A percentile compares a stretch with the other conserved stretches of the same genome.
Evolutionary conservation across 106 monocot genomes (phyloP).

Genomic region (Dendrobium nobile): DNA sequence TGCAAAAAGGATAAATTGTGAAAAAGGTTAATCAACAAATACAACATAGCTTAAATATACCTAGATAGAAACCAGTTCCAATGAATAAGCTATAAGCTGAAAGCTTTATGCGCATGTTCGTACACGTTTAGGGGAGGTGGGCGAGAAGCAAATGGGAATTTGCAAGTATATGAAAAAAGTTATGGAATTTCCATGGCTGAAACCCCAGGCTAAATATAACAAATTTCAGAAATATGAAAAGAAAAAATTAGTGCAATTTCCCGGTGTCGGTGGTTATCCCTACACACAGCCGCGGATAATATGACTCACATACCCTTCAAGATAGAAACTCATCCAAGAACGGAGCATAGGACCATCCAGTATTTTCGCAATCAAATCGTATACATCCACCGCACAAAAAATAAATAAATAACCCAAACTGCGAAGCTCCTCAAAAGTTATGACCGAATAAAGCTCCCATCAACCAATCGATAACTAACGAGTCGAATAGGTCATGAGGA

Average conservation of each 20-base stretch:
- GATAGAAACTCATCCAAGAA: background rate
- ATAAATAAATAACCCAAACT: too few relatives aligned
- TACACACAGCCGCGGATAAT: background rate
- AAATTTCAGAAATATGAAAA: background rate
- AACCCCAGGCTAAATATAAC: background rate
- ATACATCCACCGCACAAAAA: background rate
- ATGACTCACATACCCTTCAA: background rate
- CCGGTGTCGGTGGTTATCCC: background rate
- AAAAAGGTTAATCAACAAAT: conserved; percentile 2
- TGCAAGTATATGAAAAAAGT: background rate
- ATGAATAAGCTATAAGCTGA: background rate
- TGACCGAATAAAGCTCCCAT: background rate
- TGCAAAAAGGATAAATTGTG: background rate
- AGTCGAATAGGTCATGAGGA: background rate
- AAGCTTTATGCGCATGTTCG: background rate
- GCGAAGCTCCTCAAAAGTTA: too few relatives aligned
- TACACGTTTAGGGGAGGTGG: background rate
- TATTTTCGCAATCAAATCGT: background rate
- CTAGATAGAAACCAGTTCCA: background rate
- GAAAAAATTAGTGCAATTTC: background rate
- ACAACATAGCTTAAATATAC: background rate
- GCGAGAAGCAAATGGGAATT: background rate
- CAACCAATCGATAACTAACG: background rate
- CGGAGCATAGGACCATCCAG: background rate
- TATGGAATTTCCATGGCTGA: background rate